Evolutionary conservation across 441 rosid species (phyloP).

Genomic region (Capsella rubella): DNA sequence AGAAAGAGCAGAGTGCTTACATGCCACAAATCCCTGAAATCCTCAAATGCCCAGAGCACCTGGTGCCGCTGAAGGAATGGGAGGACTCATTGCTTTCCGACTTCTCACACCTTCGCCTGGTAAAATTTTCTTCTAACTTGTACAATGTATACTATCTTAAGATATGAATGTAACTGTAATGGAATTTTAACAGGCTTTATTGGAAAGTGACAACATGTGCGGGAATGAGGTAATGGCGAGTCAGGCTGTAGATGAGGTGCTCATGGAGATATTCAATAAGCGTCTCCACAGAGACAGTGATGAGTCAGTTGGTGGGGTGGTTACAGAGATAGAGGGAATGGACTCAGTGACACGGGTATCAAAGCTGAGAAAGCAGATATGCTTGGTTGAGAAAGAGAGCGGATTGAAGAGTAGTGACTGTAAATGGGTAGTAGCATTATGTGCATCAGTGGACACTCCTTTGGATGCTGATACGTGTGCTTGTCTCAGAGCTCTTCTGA

Average conservation of each 20-base stretch:
- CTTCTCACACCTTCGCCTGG: conserved; percentile 72
- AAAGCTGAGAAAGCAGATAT: conserved; percentile 66
- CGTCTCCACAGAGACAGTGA: conserved; percentile 29
- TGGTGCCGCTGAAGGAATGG: conserved; percentile 74
- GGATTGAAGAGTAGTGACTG: conserved; percentile 57
- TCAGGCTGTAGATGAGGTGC: conserved; percentile 42
- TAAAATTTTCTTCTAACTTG: conserved; percentile 32
- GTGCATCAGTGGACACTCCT: conserved; percentile 81
- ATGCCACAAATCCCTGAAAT: conserved; percentile 93
- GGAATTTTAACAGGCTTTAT: conserved; percentile 53
- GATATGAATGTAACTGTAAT: conserved; percentile 3
- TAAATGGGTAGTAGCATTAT: conserved; percentile 73
- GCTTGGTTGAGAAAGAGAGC: conserved; percentile 49
- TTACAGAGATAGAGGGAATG: conserved; percentile 64
- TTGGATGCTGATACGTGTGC: conserved; percentile 73
- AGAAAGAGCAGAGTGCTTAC: conserved; percentile 70
- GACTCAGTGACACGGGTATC: conserved; percentile 73
- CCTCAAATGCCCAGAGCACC: conserved; percentile 65
- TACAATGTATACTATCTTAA: neutral
- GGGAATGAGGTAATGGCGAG: conserved; percentile 28
- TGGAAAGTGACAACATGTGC: conserved; percentile 39
- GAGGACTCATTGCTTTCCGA: conserved; percentile 84
- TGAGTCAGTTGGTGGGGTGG: conserved; percentile 32
- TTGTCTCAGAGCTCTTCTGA: conserved; percentile 66
- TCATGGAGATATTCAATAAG: conserved; percentile 42